Conservation (phyloP, 345 rosid species). For the Eucalyptus paniculata region DNA sequence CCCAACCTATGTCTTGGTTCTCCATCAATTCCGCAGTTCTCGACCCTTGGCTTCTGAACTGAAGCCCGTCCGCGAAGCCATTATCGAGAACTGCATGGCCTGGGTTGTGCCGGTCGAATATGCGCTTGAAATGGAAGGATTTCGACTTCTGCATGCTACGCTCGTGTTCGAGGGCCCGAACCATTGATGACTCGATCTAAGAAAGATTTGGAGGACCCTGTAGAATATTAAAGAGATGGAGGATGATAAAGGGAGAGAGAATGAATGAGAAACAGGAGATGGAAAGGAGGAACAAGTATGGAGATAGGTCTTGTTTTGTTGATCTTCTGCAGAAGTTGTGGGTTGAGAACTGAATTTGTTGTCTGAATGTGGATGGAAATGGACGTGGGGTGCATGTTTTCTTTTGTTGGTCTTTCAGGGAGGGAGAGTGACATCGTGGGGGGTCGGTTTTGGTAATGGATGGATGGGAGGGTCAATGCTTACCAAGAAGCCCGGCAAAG, state of each 20-base stretch:
- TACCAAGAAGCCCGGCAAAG: constrained; percentile 9
- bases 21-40: not conserved
- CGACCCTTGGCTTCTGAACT: not conserved
- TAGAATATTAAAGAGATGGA: not conserved
- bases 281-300: not conserved
- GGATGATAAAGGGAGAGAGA: not conserved
- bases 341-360: not conserved
- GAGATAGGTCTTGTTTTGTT: not conserved
- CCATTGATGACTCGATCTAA: constrained; percentile 21
- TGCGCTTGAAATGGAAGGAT: constrained; percentile 31
- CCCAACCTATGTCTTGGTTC: not conserved
- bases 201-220: not conserved
- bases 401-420: not conserved
- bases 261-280: not conserved
- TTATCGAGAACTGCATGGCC: not conserved
- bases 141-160: constrained; percentile 28
- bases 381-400: constrained; percentile 16
- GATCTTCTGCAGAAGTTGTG: not conserved
- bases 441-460: not conserved
- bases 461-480: constrained; percentile 7
- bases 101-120: constrained; percentile 25
- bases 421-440: not conserved
- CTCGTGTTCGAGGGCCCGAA: constrained; percentile 44
- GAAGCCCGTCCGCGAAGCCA: not conserved
- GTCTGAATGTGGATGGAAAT: not conserved